phyloP scores from a whole-genome alignment of 202 grass and related monocot genomes.

The Hordeum pubiflorum region DNA sequence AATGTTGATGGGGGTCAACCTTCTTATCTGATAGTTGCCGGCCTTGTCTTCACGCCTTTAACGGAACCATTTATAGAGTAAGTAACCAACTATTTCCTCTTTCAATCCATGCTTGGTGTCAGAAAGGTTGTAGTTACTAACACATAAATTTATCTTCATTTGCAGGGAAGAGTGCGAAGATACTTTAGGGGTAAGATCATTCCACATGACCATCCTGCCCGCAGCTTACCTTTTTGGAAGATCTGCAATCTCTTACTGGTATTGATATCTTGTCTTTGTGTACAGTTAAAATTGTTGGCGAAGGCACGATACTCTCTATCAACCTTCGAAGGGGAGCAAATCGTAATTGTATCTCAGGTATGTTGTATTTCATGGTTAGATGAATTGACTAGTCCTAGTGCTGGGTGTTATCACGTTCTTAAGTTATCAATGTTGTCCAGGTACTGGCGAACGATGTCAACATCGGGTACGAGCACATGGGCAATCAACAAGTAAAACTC shows the following conservation, averaged over 20 bases:
- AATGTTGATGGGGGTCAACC: constrained; percentile 75
- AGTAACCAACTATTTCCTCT: constrained; percentile 27
- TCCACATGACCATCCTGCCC: constrained; percentile 18
- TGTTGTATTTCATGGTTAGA: constrained; percentile 11
- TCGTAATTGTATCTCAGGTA: constrained; percentile 96
- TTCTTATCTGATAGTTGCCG: constrained; percentile 89
- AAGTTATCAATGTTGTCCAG: constrained; percentile 33
- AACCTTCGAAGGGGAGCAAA: constrained; percentile 82
- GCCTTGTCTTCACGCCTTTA: constrained; percentile 96
- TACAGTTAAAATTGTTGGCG: constrained; percentile 78
- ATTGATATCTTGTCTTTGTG: constrained; percentile 5
- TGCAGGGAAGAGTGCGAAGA: constrained; percentile 89
- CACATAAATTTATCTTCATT: constrained; percentile 26
- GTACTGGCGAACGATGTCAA: constrained; percentile 86
- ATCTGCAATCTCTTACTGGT: neutral
- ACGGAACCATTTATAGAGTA: constrained; percentile 93
- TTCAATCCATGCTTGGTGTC: constrained; percentile 10
- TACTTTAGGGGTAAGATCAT: constrained; percentile 76
- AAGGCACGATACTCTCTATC: constrained; percentile 90
- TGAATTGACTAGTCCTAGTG: neutral
- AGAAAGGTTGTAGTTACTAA: constrained; percentile 21
- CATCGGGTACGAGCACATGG: constrained; percentile 88
- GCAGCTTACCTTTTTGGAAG: constrained; percentile 5
- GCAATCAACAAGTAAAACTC: constrained; percentile 73
- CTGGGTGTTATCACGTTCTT: neutral